These are phyloP conservation scores for Russula dissimulans DNA, from an alignment of 768 basidiomycete species.

Conservation along the genomic window DNA sequence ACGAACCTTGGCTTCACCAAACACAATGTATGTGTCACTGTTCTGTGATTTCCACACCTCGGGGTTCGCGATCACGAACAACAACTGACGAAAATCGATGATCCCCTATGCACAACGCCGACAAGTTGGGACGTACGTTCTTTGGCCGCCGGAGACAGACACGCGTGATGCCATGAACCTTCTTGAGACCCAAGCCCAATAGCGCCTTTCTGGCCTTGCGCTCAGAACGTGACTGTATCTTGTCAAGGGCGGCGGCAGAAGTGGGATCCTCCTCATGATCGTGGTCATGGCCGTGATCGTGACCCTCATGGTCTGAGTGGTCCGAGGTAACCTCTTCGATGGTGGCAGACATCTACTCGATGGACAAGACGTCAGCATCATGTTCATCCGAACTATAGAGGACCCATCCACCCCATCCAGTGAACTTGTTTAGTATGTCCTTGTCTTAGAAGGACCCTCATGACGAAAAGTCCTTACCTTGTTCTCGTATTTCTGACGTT, in stretches of 20 bases:
- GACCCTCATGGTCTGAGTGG: conserved; percentile 58
- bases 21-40: conserved; percentile 98
- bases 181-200: conserved; percentile 84
- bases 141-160: conserved; percentile 93
- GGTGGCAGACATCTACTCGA: conserved; percentile 59
- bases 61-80: conserved; percentile 87
- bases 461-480: background rate
- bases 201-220: conserved; percentile 94
- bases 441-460: background rate
- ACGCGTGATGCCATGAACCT: conserved; percentile 85
- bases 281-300: conserved; percentile 44
- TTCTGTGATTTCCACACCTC: conserved; percentile 98
- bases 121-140: conserved; percentile 49
- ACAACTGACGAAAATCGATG: conserved; percentile 39
- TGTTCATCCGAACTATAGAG: conserved; percentile 20
- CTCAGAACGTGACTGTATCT: conserved; percentile 90
- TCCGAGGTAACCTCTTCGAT: conserved; percentile 81
- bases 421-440: conserved; percentile 18
- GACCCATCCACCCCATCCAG: conserved; percentile 29
- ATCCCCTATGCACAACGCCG: background rate
- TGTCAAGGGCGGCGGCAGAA: conserved; percentile 76
- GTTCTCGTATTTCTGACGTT: background rate
- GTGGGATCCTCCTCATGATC: conserved; percentile 74
- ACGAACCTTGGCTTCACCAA: conserved; percentile 88
- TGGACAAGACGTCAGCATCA: conserved; percentile 23